Conservation (phyloP, 2,329 filamentous ascomycete genomes). For the Fusarium oxysporum region DNA sequence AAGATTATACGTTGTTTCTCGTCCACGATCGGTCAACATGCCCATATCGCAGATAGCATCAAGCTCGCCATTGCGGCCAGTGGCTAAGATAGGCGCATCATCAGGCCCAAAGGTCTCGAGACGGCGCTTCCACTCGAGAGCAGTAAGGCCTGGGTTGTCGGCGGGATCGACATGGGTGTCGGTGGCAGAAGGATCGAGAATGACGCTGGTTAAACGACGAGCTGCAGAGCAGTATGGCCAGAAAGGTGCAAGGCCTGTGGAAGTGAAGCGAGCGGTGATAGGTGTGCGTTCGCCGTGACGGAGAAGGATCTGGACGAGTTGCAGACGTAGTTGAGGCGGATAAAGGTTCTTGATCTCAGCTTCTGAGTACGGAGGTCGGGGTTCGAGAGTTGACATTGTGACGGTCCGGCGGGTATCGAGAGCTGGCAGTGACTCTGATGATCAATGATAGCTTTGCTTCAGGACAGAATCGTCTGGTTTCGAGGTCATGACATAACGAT, state of each 20-base stretch:
- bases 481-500: slow-evolving; percentile 17
- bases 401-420: not conserved
- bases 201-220: slow-evolving; percentile 70
- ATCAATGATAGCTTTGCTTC: not conserved
- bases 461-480: not conserved
- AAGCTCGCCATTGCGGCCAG: slow-evolving; percentile 75
- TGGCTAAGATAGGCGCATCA: slow-evolving; percentile 76
- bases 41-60: slow-evolving; percentile 84
- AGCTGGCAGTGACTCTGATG: not conserved
- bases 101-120: slow-evolving; percentile 83
- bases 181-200: slow-evolving; percentile 57
- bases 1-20: slow-evolving; percentile 76
- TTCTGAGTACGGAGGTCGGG: slow-evolving; percentile 80
- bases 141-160: slow-evolving; percentile 52
- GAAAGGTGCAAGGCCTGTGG: slow-evolving; percentile 73
- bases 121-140: slow-evolving; percentile 73
- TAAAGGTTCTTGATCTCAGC: slow-evolving; percentile 87
- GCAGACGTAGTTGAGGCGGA: slow-evolving; percentile 81
- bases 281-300: slow-evolving; percentile 86
- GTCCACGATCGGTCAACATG: slow-evolving; percentile 80
- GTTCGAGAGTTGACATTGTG: slow-evolving; percentile 81
- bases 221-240: slow-evolving; percentile 94
- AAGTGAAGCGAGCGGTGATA: slow-evolving; percentile 88
- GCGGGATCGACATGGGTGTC: slow-evolving; percentile 46
- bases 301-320: slow-evolving; percentile 88